These are phyloP conservation scores for Sphaerosporella brunnea DNA, from an alignment of 495 filamentous ascomycete species.

Conservation along the genomic window DNA sequence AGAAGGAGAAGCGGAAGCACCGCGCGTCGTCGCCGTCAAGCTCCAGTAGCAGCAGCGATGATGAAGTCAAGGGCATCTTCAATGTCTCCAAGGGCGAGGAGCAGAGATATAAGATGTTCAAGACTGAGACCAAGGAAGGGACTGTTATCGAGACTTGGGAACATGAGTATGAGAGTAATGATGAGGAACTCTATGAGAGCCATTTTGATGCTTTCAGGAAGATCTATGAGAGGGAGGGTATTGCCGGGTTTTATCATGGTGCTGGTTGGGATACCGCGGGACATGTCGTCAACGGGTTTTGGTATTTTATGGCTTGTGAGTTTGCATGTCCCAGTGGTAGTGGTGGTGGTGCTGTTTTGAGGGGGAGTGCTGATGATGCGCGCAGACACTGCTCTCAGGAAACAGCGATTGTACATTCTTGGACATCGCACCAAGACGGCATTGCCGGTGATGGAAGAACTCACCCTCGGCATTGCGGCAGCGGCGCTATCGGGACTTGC, in stretches of 20 bases:
- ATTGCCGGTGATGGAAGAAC: slow-evolving; percentile 52
- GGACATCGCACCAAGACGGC: slow-evolving; percentile 29
- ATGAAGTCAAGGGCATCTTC: slow-evolving; percentile 2
- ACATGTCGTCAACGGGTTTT: slow-evolving; percentile 32
- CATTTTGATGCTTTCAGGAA: slow-evolving; percentile 50
- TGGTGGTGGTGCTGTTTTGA: too few relatives aligned
- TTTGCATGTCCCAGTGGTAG: not conserved
- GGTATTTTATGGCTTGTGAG: slow-evolving; percentile 26
- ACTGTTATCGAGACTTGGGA: slow-evolving; percentile 3
- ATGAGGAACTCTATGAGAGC: slow-evolving; percentile 34
- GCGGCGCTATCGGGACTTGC: slow-evolving; percentile 61
- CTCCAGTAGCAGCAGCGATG: not conserved
- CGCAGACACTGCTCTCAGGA: slow-evolving; percentile 52
- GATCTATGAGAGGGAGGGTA: slow-evolving; percentile 55
- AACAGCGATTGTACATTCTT: slow-evolving; percentile 34
- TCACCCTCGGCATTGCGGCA: slow-evolving; percentile 58
- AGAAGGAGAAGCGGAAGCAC: not conserved
- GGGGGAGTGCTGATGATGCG: not conserved
- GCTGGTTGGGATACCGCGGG: slow-evolving; percentile 54
- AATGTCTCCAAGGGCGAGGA: slow-evolving; percentile 5
- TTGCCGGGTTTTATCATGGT: slow-evolving; percentile 58
- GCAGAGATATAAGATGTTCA: slow-evolving; percentile 7
- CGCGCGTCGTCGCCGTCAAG: not conserved
- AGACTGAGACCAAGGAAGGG: not conserved
- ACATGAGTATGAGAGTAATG: slow-evolving; percentile 26